Conservation (phyloP, 1,284 basidiomycete genomes). For the Boletus sp. region DNA sequence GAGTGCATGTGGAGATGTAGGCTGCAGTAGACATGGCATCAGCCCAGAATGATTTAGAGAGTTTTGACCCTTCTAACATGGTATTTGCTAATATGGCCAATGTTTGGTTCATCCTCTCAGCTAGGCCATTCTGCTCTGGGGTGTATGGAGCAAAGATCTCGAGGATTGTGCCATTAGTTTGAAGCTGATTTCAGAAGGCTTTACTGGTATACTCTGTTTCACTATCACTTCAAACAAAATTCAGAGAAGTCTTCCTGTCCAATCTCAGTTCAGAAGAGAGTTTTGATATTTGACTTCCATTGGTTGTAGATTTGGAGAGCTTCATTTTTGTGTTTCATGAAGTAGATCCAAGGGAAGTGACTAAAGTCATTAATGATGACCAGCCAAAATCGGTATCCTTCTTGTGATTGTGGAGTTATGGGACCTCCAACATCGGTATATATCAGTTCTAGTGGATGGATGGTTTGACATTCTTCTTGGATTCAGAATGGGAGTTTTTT, state of each 20-base stretch:
- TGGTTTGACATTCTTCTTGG: not conserved
- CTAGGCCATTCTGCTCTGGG: not conserved
- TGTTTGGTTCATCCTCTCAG: conserved; percentile 35
- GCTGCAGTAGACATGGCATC: conserved; percentile 25
- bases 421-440: no score
- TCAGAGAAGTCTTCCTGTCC: no score
- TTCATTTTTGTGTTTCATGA: no score
- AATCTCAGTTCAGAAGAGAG: no score
- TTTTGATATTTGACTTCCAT: no score
- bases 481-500: no score
- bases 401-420: no score
- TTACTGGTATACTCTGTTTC: not conserved
- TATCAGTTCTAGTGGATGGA: no score
- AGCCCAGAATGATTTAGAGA: conserved; percentile 34
- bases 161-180: not conserved
- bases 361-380: no score
- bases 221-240: not conserved
- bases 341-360: no score
- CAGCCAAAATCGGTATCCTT: no score
- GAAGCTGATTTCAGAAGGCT: not conserved
- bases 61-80: conserved; percentile 30
- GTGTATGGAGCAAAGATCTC: not conserved
- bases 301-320: no score
- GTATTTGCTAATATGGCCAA: conserved; percentile 26
- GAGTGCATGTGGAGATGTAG: not conserved